These are phyloP conservation scores for Daldinia loculata DNA, from an alignment of 495 filamentous ascomycete genomes.

Conservation along the genomic window DNA sequence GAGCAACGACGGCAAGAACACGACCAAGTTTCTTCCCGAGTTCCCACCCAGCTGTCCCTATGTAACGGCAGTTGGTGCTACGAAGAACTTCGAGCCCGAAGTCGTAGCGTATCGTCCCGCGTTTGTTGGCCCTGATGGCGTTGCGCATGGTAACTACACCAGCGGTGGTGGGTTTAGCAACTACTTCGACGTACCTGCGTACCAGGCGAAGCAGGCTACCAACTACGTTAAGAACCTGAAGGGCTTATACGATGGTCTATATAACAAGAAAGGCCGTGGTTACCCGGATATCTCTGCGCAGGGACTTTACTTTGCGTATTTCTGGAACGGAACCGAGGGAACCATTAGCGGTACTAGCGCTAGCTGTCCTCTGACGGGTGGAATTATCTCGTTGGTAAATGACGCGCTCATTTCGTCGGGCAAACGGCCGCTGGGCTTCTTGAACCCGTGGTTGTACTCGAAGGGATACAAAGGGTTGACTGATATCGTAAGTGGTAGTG, in stretches of 20 bases:
- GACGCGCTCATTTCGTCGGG: constrained; percentile 67
- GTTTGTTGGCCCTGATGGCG: constrained; percentile 41
- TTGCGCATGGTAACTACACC: constrained; percentile 46
- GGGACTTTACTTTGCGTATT: constrained; percentile 46
- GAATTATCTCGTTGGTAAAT: constrained; percentile 72
- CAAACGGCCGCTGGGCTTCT: constrained; percentile 69
- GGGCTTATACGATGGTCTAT: constrained; percentile 42
- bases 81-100: constrained; percentile 67
- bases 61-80: constrained; percentile 78
- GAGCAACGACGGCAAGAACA: constrained; percentile 74
- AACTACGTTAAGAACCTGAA: constrained; percentile 63
- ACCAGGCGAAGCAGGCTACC: constrained; percentile 65
- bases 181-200: constrained; percentile 66
- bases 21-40: constrained; percentile 71
- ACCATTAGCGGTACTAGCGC: constrained; percentile 68
- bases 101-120: constrained; percentile 55
- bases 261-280: constrained; percentile 69
- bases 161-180: constrained; percentile 76
- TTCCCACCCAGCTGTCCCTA: constrained; percentile 79
- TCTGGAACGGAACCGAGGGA: constrained; percentile 53
- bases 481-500: constrained; percentile 69
- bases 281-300: constrained; percentile 80
- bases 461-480: constrained; percentile 63
- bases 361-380: constrained; percentile 69
- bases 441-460: constrained; percentile 79